Evolutionary conservation across 2,329 filamentous ascomycete species (phyloP), one percentile per base, ranked within the genome.

Genomic region (Aureobasidium subglaciale): DNA sequence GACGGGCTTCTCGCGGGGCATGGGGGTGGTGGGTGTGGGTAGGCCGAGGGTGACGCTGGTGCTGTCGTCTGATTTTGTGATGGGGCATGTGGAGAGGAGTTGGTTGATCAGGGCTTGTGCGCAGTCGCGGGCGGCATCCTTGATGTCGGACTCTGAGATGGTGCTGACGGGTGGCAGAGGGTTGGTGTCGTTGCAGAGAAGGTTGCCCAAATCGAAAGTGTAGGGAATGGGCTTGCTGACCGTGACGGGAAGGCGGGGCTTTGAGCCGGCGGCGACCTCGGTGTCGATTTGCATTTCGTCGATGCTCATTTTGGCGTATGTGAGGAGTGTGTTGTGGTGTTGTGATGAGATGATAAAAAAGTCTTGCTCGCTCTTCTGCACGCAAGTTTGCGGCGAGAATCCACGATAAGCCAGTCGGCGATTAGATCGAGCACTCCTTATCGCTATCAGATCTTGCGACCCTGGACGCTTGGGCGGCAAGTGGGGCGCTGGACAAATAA

Each of bases 71-170:
- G 83, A 85, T 42, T 86, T 86, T 58, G 78, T 81, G 64, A 96
- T 85, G 24, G 88, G 81, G 75, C 90, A 93, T 42, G 90, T 92
- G 15, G 86, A 90, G 35, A 99, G 84, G 59, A 99, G 85, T 73
- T 97, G 91, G 79, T 96, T 96, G 71, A 99, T 84, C 58, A 99
- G 84, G 27, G 83, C 85, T 75, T 99, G 93, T 11, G 91, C 89
- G 71, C 89, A 90, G 72, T 96, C 90, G 66, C 91, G 88, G 55
- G 93, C 90, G 37, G 81, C 75, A 59, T 85, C 79, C 59, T 97
- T 84, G 57, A 82, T 80, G 43, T 61, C 56, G 60, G 85, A 73
- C 34, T 76, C 67, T 27, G 71, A 61, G 22, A 65, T 62, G 48
- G 65, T 57, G 59, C 72, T 72, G 49, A 71, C 72, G 60, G 84